A percentile compares a stretch with the other conserved stretches of the same genome.
Conservation (phyloP, 805 yeast species). For the Cyberlindnera euphorbiiphila region DNA sequence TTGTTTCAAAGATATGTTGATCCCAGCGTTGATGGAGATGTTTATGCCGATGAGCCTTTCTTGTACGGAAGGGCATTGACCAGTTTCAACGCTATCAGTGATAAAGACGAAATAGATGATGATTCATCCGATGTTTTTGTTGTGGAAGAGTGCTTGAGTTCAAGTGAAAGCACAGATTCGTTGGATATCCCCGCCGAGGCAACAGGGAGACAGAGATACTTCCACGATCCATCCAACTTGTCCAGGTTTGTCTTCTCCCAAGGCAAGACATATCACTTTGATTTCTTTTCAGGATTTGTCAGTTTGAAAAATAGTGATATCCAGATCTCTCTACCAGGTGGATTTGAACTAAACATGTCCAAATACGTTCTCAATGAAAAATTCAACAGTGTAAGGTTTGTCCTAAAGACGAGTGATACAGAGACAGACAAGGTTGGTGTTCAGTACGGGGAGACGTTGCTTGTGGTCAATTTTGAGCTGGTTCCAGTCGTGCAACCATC, state of each 20-base stretch:
- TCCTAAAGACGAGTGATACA: conserved; percentile 30
- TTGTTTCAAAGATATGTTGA: conserved; percentile 56
- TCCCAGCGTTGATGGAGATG: conserved; percentile 62
- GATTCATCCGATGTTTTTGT: conserved; percentile 14
- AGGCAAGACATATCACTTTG: conserved; percentile 40
- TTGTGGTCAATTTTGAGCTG: conserved; percentile 24
- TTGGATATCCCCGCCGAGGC: conserved; percentile 31
- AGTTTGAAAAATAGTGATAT: conserved; percentile 48
- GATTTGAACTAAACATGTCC: conserved; percentile 41
- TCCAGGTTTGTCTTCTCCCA: conserved; percentile 38
- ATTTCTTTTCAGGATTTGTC: conserved; percentile 52
- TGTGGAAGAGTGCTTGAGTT: conserved; percentile 22
- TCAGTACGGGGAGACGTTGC: conserved; percentile 19
- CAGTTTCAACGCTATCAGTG: conserved; percentile 47
- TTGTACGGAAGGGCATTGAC: conserved; percentile 59
- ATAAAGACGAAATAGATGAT: conserved; percentile 13
- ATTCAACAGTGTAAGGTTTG: conserved; percentile 44
- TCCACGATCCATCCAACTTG: conserved; percentile 37
- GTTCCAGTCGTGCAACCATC: conserved; percentile 1
- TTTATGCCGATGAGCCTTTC: conserved; percentile 56
- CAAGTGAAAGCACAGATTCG: too few relatives aligned
- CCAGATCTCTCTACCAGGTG: conserved; percentile 51
- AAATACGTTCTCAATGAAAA: conserved; percentile 41
- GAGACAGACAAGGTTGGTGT: conserved; percentile 13
- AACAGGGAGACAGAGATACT: conserved; percentile 41